Conservation (phyloP, 75 land plant species). For the Pinus taeda region DNA sequence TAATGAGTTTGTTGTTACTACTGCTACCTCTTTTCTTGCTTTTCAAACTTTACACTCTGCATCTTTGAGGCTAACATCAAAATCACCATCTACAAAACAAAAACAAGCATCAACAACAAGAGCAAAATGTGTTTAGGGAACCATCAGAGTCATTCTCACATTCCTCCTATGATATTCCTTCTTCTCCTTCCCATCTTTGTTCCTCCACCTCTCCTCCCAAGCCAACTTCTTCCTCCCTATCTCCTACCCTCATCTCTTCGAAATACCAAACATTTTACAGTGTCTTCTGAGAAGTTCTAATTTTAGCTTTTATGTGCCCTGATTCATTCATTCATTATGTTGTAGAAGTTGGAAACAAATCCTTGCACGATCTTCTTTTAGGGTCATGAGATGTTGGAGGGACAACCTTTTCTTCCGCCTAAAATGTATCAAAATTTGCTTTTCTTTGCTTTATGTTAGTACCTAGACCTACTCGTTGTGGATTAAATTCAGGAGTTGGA, state of each 20-base stretch:
- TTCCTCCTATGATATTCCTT: not conserved
- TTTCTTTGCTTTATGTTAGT: no score
- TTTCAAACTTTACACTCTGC: not conserved
- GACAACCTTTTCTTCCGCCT: no score
- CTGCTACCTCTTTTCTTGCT: not conserved
- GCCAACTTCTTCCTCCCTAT: not conserved
- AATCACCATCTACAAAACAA: conserved; percentile 1
- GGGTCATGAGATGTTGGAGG: no score
- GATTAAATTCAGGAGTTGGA: no score
- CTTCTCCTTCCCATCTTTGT: not conserved
- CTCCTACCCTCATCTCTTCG: conserved; percentile 2
- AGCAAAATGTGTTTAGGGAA: not conserved
- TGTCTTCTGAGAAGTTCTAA: no score
- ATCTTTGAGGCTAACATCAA: not conserved
- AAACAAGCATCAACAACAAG: not conserved
- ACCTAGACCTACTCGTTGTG: no score
- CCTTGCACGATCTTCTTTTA: no score
- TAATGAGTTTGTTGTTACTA: not conserved
- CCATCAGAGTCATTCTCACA: not conserved
- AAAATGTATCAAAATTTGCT: no score
- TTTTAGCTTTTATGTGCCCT: no score
- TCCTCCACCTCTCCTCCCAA: conserved; percentile 4
- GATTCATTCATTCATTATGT: no score
- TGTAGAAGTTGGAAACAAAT: no score
- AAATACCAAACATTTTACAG: no score